These are phyloP conservation scores for Collybiopsis confluens DNA, from an alignment of 768 basidiomycete species.

Conservation along the genomic window DNA sequence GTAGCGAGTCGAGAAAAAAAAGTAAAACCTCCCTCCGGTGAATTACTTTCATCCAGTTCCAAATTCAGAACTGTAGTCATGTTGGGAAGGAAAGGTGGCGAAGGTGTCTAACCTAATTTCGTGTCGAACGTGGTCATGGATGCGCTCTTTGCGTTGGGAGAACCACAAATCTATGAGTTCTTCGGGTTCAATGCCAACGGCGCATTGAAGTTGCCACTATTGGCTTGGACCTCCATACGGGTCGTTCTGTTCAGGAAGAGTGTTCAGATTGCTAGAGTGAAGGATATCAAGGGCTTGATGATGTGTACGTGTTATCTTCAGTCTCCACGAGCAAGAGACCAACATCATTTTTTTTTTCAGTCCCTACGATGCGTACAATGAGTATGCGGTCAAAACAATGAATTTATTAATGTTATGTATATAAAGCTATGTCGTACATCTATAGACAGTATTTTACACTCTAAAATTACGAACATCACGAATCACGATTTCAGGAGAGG, in stretches of 20 bases:
- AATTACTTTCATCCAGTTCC: not conserved
- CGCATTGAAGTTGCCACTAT: too few relatives aligned
- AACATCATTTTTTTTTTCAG: too few relatives aligned
- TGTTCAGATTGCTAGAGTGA: constrained; percentile 50
- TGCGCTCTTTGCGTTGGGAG: not conserved
- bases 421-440: not conserved
- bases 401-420: not conserved
- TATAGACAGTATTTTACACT: not conserved
- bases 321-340: constrained; percentile 12
- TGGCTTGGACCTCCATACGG: constrained; percentile 55
- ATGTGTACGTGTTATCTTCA: constrained; percentile 53
- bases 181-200: too few relatives aligned
- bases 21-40: not conserved
- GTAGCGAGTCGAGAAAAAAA: not conserved
- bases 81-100: too few relatives aligned
- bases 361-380: constrained; percentile 64
- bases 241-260: constrained; percentile 55
- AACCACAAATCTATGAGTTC: not conserved
- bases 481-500: too few relatives aligned
- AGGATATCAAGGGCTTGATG: constrained; percentile 64
- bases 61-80: not conserved
- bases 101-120: too few relatives aligned
- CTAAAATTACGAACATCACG: not conserved
- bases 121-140: not conserved
- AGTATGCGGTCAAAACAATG: constrained; percentile 45